These are phyloP conservation scores for Paracoccidioides lutzii DNA, from an alignment of 2,329 filamentous ascomycete species.

Conservation along the genomic window DNA sequence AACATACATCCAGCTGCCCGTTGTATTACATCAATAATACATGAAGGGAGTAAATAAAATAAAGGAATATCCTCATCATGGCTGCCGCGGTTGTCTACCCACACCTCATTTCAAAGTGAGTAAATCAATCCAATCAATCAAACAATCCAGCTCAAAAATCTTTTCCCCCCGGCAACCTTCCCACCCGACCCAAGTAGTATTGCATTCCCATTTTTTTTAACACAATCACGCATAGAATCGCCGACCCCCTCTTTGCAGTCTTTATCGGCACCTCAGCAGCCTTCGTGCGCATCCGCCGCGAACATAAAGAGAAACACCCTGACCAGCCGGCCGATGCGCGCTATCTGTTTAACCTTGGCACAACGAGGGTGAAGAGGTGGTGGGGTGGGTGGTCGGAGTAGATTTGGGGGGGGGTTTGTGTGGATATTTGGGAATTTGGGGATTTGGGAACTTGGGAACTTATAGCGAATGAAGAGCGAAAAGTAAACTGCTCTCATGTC, in stretches of 20 bases:
- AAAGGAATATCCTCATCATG: slow-evolving; percentile 1
- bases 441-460: neutral
- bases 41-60: neutral
- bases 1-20: no score
- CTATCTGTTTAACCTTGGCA: slow-evolving; percentile 19
- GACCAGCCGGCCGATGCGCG: slow-evolving; percentile 22
- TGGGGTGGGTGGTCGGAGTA: slow-evolving; percentile 24
- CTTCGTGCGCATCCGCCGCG: slow-evolving; percentile 40
- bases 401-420: neutral
- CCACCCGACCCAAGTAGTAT: neutral
- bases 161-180: neutral
- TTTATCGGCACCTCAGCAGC: slow-evolving; percentile 42
- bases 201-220: neutral
- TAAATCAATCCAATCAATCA: neutral
- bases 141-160: neutral
- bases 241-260: slow-evolving; percentile 43
- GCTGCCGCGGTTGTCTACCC: slow-evolving; percentile 11
- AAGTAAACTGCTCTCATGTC: no score
- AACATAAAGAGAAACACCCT: slow-evolving; percentile 38
- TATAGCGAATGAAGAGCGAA: no score
- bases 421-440: neutral
- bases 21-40: no score
- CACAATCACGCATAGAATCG: slow-evolving; percentile 24
- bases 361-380: slow-evolving; percentile 25
- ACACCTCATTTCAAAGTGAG: slow-evolving; percentile 32